Conservation (phyloP, 805 yeast species). For the Ogataea allantospora region DNA sequence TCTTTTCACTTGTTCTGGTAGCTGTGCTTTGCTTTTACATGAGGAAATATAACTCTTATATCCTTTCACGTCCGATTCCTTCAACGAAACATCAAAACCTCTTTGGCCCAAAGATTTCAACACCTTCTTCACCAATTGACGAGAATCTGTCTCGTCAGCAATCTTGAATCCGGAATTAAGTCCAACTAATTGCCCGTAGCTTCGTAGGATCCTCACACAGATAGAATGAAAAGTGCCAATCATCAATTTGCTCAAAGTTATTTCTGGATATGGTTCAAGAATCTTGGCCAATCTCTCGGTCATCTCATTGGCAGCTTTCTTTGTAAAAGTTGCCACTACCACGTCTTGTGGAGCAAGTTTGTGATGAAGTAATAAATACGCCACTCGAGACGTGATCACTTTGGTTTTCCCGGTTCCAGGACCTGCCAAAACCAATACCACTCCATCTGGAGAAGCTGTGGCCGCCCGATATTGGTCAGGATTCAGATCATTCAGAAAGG, state of each 20-base stretch:
- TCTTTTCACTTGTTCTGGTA: conserved; percentile 38
- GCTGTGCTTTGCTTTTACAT: conserved; percentile 52
- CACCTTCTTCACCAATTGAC: conserved; percentile 43
- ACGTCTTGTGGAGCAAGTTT: conserved; percentile 58
- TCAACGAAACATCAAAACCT: conserved; percentile 15
- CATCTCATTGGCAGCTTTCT: conserved; percentile 90
- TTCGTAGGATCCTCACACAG: conserved; percentile 58
- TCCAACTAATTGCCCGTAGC: conserved; percentile 53
- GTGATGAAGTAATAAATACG: conserved; percentile 54
- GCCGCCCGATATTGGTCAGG: conserved; percentile 44
- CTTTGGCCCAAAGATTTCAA: conserved; percentile 9
- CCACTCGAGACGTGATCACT: conserved; percentile 77
- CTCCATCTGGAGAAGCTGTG: conserved; percentile 36
- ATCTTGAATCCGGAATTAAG: conserved; percentile 44
- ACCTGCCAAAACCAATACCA: conserved; percentile 55
- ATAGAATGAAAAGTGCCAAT: conserved; percentile 92
- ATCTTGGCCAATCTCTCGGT: conserved; percentile 50
- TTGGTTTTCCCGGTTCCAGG: conserved; percentile 79
- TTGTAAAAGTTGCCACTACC: conserved; percentile 89
- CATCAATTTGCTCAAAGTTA: conserved; percentile 44
- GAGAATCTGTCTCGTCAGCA: conserved; percentile 64
- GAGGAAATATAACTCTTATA: conserved; percentile 49
- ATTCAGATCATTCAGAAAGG: conserved; percentile 34
- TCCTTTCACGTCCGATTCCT: conserved; percentile 41
- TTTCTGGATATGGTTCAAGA: conserved; percentile 32